Conservation (phyloP, 257 asterid genomes). For the Craterostigma plantagineum region DNA sequence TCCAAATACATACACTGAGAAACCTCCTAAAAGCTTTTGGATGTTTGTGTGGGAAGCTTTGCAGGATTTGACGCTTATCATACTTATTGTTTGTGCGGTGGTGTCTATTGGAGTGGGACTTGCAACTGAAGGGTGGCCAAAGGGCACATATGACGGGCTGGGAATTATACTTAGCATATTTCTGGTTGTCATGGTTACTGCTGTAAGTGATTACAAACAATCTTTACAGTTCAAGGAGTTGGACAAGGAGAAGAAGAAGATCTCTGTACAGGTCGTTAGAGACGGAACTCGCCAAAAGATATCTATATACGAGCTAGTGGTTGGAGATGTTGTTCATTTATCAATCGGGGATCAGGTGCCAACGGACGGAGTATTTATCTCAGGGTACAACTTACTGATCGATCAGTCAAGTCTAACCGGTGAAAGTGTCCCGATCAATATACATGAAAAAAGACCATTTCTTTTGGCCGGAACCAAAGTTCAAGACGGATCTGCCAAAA, state of each 20-base stretch:
- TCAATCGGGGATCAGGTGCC: slow-evolving; percentile 79
- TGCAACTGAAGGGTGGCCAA: slow-evolving; percentile 97
- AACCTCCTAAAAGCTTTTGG: slow-evolving; percentile 80
- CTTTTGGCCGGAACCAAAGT: slow-evolving; percentile 79
- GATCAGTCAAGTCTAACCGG: slow-evolving; percentile 96
- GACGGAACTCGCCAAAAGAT: slow-evolving; percentile 71
- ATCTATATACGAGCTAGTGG: slow-evolving; percentile 74
- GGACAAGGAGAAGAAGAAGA: slow-evolving; percentile 95
- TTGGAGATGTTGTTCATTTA: slow-evolving; percentile 71
- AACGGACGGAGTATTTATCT: slow-evolving; percentile 69
- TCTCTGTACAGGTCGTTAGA: slow-evolving; percentile 67
- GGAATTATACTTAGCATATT: slow-evolving; percentile 71
- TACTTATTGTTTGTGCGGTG: slow-evolving; percentile 80
- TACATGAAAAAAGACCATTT: slow-evolving; percentile 61
- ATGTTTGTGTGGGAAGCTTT: slow-evolving; percentile 92
- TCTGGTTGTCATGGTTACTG: slow-evolving; percentile 81
- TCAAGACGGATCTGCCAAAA: slow-evolving; percentile 80
- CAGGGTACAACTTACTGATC: slow-evolving; percentile 67
- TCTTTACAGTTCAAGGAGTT: slow-evolving; percentile 88
- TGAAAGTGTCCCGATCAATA: slow-evolving; percentile 72
- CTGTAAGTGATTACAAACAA: slow-evolving; percentile 85
- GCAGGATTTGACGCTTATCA: slow-evolving; percentile 80
- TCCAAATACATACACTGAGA: slow-evolving; percentile 60
- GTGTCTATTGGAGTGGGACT: slow-evolving; percentile 89
- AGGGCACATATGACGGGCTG: slow-evolving; percentile 78